phyloP scores from a whole-genome alignment of 2,329 filamentous ascomycete species.

The Aureobasidium lini region DNA sequence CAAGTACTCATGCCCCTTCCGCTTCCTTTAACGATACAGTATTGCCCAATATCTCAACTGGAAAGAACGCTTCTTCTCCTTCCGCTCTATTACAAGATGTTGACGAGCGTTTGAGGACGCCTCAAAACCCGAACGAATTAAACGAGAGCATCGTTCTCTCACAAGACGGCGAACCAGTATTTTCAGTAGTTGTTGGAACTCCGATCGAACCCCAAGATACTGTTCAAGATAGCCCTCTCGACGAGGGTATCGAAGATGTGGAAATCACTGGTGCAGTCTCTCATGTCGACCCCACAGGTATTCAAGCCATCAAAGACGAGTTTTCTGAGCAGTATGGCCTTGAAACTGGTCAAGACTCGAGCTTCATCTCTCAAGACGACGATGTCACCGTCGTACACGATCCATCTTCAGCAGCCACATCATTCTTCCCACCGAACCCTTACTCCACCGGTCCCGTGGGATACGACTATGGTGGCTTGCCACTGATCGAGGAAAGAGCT shows the following conservation, averaged over 20 bases:
- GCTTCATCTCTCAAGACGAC: not conserved
- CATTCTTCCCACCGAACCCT: constrained; percentile 1
- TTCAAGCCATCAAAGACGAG: not conserved
- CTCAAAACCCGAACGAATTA: too few species aligned
- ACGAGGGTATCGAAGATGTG: not conserved
- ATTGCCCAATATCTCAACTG: too few species aligned
- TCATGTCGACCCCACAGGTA: not conserved
- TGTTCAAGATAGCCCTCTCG: not conserved
- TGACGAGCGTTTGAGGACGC: too few species aligned
- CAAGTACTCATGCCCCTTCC: not conserved
- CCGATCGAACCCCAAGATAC: too few species aligned
- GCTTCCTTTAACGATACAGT: not conserved
- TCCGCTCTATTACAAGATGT: too few species aligned
- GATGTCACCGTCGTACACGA: not conserved
- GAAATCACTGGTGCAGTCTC: not conserved
- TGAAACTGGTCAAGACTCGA: not conserved
- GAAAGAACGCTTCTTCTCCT: too few species aligned
- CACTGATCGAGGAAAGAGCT: too few species aligned
- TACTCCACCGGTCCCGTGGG: not conserved
- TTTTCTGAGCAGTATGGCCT: not conserved
- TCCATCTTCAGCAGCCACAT: not conserved
- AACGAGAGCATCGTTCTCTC: too few species aligned
- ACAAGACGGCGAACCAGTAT: too few species aligned
- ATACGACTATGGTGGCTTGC: too few species aligned
- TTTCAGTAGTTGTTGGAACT: too few species aligned